A percentile compares a stretch with the other conserved stretches of the same genome.
phyloP scores from a whole-genome alignment of 1,284 basidiomycete species.

The Xerocomus amazonicus region DNA sequence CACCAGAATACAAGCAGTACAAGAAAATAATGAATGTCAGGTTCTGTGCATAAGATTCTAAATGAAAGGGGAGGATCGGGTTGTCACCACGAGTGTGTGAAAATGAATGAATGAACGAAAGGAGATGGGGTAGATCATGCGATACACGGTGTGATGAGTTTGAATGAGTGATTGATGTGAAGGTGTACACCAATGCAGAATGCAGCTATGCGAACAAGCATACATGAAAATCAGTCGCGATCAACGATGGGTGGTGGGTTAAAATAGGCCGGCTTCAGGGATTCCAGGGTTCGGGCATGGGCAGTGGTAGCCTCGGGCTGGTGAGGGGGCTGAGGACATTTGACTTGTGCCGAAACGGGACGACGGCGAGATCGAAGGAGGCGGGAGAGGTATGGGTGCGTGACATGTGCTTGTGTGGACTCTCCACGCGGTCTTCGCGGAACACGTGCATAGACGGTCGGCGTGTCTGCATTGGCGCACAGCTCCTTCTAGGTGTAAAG shows the following conservation, averaged over 20 bases:
- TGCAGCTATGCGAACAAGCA: not conserved
- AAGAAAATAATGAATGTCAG: not conserved
- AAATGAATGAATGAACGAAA: not conserved
- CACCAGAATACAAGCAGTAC: not conserved
- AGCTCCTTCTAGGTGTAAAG: not conserved
- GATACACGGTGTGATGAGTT: slow-evolving; percentile 11
- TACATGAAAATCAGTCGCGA: not conserved
- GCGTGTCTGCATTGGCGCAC: slow-evolving; percentile 1
- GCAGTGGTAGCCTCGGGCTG: slow-evolving; percentile 10
- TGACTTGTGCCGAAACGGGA: not conserved
- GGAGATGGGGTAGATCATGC: not conserved
- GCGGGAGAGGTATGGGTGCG: not conserved
- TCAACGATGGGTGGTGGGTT: slow-evolving; percentile 10
- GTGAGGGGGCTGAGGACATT: slow-evolving; percentile 11
- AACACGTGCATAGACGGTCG: slow-evolving; percentile 12
- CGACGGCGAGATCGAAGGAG: slow-evolving; percentile 6
- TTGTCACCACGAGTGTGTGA: not conserved
- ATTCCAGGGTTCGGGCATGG: slow-evolving; percentile 28
- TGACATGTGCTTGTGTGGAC: slow-evolving; percentile 1
- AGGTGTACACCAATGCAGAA: slow-evolving; percentile 8
- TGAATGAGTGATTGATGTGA: not conserved
- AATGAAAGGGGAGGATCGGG: no score
- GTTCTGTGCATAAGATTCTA: not conserved
- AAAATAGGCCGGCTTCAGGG: not conserved
- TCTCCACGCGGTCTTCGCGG: slow-evolving; percentile 8